Evolutionary conservation across 306 rosid species (phyloP).

Genomic region (Casuarina cunninghamiana): DNA sequence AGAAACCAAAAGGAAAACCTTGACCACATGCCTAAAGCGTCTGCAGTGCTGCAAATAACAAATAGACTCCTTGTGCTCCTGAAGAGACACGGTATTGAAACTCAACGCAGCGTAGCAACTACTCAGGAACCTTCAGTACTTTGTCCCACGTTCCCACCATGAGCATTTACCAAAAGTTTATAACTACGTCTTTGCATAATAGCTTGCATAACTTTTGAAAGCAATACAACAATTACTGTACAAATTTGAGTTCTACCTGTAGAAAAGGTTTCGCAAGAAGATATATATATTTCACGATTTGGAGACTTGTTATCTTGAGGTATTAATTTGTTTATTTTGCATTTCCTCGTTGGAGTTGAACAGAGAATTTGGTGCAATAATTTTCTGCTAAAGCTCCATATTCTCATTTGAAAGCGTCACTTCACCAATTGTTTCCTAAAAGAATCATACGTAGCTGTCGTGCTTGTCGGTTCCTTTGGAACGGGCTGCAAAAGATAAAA

Average conservation of each 20-base stretch:
- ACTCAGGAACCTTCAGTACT: not conserved
- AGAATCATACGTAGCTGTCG: not conserved
- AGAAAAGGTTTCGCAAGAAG: not conserved
- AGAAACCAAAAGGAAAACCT: not conserved
- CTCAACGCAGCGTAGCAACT: not conserved
- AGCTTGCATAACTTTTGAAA: not conserved
- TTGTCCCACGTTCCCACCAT: too few species aligned
- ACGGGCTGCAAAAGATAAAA: not conserved
- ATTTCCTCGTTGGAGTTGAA: not conserved
- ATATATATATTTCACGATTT: not conserved
- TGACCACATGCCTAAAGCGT: not conserved
- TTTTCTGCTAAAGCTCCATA: not conserved
- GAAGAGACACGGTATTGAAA: not conserved
- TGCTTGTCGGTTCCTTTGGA: constrained; percentile 6
- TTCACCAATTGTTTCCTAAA: not conserved
- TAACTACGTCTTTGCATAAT: not conserved
- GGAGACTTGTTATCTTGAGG: not conserved
- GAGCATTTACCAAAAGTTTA: not conserved
- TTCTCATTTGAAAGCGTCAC: not conserved
- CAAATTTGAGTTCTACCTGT: not conserved
- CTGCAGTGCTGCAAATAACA: not conserved
- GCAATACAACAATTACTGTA: not conserved
- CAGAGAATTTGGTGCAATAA: not conserved
- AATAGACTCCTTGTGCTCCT: not conserved
- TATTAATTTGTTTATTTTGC: not conserved